phyloP scores from a whole-genome alignment of 345 rosid species.

The Brassica napus region Da-Ae NC_063440.1:20704501-20705000 shows the following conservation, averaged over 20 bases:
- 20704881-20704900: too few relatives aligned
- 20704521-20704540: conserved; percentile 61
- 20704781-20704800: not conserved
- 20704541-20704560: conserved; percentile 59
- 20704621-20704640: not conserved
- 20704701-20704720: not conserved
- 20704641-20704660: not conserved
- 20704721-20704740: too few relatives aligned
- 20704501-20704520: conserved; percentile 40
- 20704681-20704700: not conserved
- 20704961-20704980: too few relatives aligned
- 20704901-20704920: too few relatives aligned
- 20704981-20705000: too few relatives aligned
- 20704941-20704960: too few relatives aligned
- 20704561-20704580: not conserved
- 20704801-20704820: not conserved
- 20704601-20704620: not conserved
- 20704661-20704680: not conserved
- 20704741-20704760: not conserved
- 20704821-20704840: too few relatives aligned
- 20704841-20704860: not conserved
- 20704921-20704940: too few relatives aligned
- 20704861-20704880: too few relatives aligned
- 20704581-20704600: not conserved
- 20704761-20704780: not conserved